These are phyloP conservation scores for Striga hermonthica DNA, from an alignment of 305 asterid genomes.

Conservation along the genomic window DNA sequence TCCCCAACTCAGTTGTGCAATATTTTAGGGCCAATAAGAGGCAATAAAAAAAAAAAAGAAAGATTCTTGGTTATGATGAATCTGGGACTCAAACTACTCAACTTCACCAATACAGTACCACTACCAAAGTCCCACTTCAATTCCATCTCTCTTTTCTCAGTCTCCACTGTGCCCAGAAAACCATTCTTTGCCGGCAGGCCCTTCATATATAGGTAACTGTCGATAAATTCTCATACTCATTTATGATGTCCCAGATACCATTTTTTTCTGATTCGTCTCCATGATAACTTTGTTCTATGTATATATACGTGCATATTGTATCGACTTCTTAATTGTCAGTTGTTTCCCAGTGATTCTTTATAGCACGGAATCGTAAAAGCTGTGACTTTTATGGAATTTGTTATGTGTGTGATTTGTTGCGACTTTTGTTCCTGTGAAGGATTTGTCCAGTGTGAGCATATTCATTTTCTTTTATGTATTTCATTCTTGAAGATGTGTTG, in stretches of 20 bases:
- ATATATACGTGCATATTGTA: not conserved
- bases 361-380: not conserved
- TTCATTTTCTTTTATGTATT: not conserved
- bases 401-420: constrained; percentile 12
- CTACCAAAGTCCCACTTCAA: constrained; percentile 23
- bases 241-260: not conserved
- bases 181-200: constrained; percentile 17
- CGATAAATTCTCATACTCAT: not conserved
- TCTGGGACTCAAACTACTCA: constrained; percentile 29
- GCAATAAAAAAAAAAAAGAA: no score
- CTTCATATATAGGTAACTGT: constrained; percentile 32
- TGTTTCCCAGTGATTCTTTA: constrained; percentile 14
- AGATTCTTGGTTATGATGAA: constrained; percentile 27
- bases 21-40: no score
- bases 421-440: constrained; percentile 5
- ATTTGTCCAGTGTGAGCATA: not conserved
- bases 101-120: constrained; percentile 18
- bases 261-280: not conserved
- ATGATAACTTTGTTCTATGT: not conserved
- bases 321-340: constrained; percentile 20
- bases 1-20: no score
- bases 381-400: not conserved
- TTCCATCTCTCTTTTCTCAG: constrained; percentile 25
- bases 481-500: constrained; percentile 9
- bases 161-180: constrained; percentile 17